Evolutionary conservation across 495 filamentous ascomycete species (phyloP), one percentile per base, ranked within the genome.

Genomic region (Cercophora scortea): DNA sequence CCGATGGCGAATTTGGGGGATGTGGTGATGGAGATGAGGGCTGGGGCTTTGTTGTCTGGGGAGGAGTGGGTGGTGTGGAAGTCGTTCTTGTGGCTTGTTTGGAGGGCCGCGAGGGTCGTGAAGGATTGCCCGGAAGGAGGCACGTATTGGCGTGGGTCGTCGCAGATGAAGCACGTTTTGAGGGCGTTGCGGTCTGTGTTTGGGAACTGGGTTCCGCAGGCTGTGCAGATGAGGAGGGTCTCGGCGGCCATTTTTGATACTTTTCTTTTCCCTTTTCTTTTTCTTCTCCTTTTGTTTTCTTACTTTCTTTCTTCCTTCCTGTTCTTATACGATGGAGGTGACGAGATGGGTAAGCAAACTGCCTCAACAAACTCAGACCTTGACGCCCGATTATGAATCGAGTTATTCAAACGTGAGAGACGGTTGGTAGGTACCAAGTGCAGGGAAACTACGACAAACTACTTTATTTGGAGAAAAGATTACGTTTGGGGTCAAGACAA

Each of bases 161-260:
- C 87, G 66, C 87, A 91, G 52, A 91, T 88, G 47, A 80, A 78
- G 71, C 87, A 91, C 6, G 67, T 73, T 15, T 62, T 70, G 16
- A 79, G 70, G 11, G 69, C 40, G n/a, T 54, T 40, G 13, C 63
- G 62, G 53, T 73, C 68, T 0, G 73, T 40, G 7, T 68, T 69
- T 18, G 82, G 77, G 65, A 80, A 86, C 59, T 89, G 86, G 0
- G 83, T 88, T 11, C 84, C 86, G 61, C 86, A 90, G 5, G 86
- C 76, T 7, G 67, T 70, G 65, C 86, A 90, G 59, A 90, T 44
- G 42, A 65, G 62, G 18, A 49, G 38, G 41, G 3, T 18, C 15
- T 13, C 25, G 36, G 36, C 8, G 10, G 36, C 10, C 36, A 13
- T 38, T 38, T 38, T 38, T 36, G 34, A 6, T 36, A 11, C 13